phyloP scores from a whole-genome alignment of 495 filamentous ascomycete species.

The Evansstolkia leycettana region DNA sequence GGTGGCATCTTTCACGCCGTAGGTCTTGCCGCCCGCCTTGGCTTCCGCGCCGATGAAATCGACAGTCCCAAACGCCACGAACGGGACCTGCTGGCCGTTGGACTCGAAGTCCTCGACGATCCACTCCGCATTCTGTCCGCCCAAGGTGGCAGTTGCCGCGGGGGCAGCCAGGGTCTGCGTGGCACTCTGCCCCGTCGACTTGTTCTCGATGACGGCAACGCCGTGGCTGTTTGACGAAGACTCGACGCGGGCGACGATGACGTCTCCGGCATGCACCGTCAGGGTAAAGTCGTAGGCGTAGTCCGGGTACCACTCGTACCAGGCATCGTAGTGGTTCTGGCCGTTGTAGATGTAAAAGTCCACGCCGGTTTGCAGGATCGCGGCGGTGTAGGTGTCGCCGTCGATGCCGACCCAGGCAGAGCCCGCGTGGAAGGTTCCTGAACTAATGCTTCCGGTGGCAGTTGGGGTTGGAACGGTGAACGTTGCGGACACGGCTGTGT shows the following conservation, averaged over 20 bases:
- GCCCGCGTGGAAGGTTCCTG: constrained; percentile 24
- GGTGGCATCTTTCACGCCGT: constrained; percentile 27
- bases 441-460: constrained; percentile 11
- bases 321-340: constrained; percentile 35
- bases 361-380: constrained; percentile 50
- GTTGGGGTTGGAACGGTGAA: constrained; percentile 42
- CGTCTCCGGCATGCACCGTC: constrained; percentile 41
- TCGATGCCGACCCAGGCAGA: constrained; percentile 56
- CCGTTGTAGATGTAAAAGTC: constrained; percentile 39
- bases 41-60: constrained; percentile 35
- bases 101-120: constrained; percentile 52
- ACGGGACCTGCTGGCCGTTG: constrained; percentile 31
- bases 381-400: constrained; percentile 42
- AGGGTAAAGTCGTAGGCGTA: constrained; percentile 41
- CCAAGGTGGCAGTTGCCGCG: constrained; percentile 20
- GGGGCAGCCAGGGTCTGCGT: constrained; percentile 36
- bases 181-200: constrained; percentile 39
- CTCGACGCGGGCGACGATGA: constrained; percentile 41
- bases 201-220: constrained; percentile 43
- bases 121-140: constrained; percentile 47
- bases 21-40: constrained; percentile 15
- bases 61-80: constrained; percentile 42
- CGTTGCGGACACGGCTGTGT: constrained; percentile 39
- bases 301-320: constrained; percentile 56
- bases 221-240: constrained; percentile 35